Evolutionary conservation across 352 stramenopile species (phyloP).

Genomic region (Pythium sp.): DNA sequence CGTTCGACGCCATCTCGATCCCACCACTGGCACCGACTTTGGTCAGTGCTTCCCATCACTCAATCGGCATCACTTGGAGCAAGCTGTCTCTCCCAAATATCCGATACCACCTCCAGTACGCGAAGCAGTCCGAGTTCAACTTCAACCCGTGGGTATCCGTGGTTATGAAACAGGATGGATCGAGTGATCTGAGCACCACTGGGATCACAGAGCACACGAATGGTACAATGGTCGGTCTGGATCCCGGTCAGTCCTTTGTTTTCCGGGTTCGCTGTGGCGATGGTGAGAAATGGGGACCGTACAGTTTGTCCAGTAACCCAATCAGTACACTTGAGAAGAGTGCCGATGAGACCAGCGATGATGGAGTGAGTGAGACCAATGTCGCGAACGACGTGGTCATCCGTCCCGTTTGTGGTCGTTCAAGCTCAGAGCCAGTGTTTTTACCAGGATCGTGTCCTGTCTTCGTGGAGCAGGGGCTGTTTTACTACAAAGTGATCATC

Average conservation of each 20-base stretch:
- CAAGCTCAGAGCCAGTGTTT: slow-evolving; percentile 30
- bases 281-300: slow-evolving; percentile 57
- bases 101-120: slow-evolving; percentile 66
- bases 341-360: slow-evolving; percentile 1
- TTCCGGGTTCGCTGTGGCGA: slow-evolving; percentile 66
- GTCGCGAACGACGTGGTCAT: neutral
- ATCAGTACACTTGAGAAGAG: slow-evolving; percentile 57
- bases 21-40: slow-evolving; percentile 59
- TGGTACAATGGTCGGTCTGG: slow-evolving; percentile 62
- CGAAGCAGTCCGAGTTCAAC: slow-evolving; percentile 54
- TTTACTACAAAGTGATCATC: slow-evolving; percentile 64
- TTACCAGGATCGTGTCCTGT: slow-evolving; percentile 62
- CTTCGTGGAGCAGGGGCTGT: slow-evolving; percentile 53
- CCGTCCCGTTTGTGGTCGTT: neutral
- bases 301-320: slow-evolving; percentile 53
- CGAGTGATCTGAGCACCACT: slow-evolving; percentile 34
- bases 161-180: slow-evolving; percentile 48
- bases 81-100: slow-evolving; percentile 32
- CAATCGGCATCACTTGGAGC: slow-evolving; percentile 61
- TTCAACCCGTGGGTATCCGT: slow-evolving; percentile 57
- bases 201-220: slow-evolving; percentile 52
- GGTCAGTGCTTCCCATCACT: slow-evolving; percentile 58
- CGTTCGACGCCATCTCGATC: slow-evolving; percentile 55
- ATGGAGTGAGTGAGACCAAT: neutral
- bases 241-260: slow-evolving; percentile 47